Percentiles rank a stretch among this genome's conserved stretches.
Conservation (phyloP, 1,284 basidiomycete genomes). For the Moniliophthora roreri region DNA sequence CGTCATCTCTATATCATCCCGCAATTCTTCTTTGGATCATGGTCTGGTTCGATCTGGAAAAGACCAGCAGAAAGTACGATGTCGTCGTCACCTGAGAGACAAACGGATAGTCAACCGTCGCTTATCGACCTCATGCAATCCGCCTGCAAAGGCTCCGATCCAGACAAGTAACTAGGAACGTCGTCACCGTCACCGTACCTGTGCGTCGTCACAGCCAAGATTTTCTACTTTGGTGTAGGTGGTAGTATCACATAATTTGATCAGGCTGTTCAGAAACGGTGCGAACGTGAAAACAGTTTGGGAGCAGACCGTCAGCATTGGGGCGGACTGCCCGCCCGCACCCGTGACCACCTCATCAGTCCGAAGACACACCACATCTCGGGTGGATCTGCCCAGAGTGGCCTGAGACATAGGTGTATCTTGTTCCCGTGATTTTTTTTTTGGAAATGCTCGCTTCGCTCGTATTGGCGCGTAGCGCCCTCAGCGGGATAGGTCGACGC, state of each 20-base stretch:
- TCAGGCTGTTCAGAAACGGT: constrained; percentile 42
- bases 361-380: too few relatives aligned
- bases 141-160: constrained; percentile 25
- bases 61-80: constrained; percentile 48
- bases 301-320: constrained; percentile 65
- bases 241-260: constrained; percentile 84
- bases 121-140: constrained; percentile 58
- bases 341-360: too few relatives aligned
- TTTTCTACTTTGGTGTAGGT: constrained; percentile 95
- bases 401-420: too few relatives aligned
- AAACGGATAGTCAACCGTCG: constrained; percentile 66
- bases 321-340: too few relatives aligned
- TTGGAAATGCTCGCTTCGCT: too few relatives aligned
- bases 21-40: constrained; percentile 82
- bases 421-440: too few relatives aligned
- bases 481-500: too few relatives aligned
- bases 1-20: constrained; percentile 65
- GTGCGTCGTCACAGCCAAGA: constrained; percentile 84
- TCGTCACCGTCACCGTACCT: constrained; percentile 28
- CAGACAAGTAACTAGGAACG: not conserved
- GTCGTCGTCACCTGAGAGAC: constrained; percentile 90
- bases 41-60: constrained; percentile 56
- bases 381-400: too few relatives aligned
- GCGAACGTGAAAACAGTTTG: constrained; percentile 44
- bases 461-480: too few relatives aligned